Base-by-base conservation (phyloP, 1,284 basidiomycete species). In the Inonotus hispidus region DNA sequence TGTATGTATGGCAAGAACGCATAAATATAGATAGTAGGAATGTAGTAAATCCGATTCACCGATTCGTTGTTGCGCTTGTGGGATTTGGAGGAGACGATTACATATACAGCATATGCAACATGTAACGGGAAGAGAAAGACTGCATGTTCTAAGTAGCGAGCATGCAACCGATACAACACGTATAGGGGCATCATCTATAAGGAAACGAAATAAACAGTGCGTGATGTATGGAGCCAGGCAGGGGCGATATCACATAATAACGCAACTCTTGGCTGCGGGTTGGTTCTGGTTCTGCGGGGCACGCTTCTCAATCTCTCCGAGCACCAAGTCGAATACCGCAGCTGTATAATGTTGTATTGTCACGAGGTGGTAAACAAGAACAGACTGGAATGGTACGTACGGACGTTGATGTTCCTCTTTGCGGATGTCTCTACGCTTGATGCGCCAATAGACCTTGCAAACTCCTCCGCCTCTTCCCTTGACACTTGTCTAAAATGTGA, bases 391-490 rank as follows among this genome's bases (percentile, higher is more conserved):
- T 39, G 32, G 52, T 47, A 88, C 93, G 75, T 69, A 94, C 93
- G 83, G 67, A 98, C 90, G 74, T 97, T 96, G 73, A 87, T 75
- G 67, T 95, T 93, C 67, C 87, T 83, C 79, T 93, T 93, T 47
- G 95, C 93, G 67, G 90, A 93, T 7, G 92, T 90, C 74, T 98
- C 95, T 60, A 95, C 79, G 76, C 88, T 96, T 16, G 87, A 88
- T 4, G 92, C 88, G 56, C 85, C 82, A 64, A 89, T 84, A 61
- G 78, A 76, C 68, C 83, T 81, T 19, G 93, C 94, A 55, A 96
- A 79, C 56, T 83, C 82, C 71, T 91, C 78, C 10, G 87, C 94
- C 72, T 95, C 92, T 27, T 82, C 78, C 1, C 78, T 73, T 57
- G 85, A 80, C 25, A 97, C 92, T 75, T 93, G 87, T 72, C 93